Percentiles rank a stretch among this genome's conserved stretches.
Evolutionary conservation across 108 stramenopile species (phyloP).

Genomic region (Nitzschia sp.): DNA sequence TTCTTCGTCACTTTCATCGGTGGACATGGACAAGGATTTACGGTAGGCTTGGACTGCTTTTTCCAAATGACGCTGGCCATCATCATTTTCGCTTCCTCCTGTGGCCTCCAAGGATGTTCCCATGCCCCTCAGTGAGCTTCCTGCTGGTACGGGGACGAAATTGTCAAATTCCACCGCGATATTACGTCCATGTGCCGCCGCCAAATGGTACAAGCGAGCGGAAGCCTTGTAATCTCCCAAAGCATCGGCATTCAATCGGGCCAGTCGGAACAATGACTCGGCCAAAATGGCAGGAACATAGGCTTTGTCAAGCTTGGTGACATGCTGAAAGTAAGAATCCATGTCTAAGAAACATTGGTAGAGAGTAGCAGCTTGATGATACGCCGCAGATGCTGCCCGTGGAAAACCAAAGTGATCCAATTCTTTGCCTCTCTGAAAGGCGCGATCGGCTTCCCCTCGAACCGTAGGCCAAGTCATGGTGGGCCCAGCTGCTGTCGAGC

Average conservation of each 20-base stretch:
- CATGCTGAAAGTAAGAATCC: slow-evolving; percentile 59
- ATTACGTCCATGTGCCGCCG: too few relatives aligned
- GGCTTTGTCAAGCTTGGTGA: slow-evolving; percentile 51
- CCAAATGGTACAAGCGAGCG: slow-evolving; percentile 60
- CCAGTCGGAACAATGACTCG: slow-evolving; percentile 70
- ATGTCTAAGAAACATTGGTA: slow-evolving; percentile 80
- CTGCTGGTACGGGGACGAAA: too few relatives aligned
- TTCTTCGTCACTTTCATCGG: not conserved
- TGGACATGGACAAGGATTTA: slow-evolving; percentile 37
- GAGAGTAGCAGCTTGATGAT: slow-evolving; percentile 84
- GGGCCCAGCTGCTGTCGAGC: too few relatives aligned
- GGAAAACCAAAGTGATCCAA: slow-evolving; percentile 72
- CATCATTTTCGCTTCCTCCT: slow-evolving; percentile 39
- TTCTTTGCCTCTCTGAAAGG: slow-evolving; percentile 61
- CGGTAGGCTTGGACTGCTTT: slow-evolving; percentile 68
- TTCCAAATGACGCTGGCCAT: slow-evolving; percentile 42
- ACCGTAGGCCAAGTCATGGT: slow-evolving; percentile 28
- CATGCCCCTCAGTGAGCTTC: slow-evolving; percentile 34
- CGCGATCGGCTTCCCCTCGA: slow-evolving; percentile 76
- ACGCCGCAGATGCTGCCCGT: slow-evolving; percentile 61
- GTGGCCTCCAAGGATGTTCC: slow-evolving; percentile 67
- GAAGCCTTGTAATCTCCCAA: slow-evolving; percentile 78
- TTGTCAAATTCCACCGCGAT: slow-evolving; percentile 24
- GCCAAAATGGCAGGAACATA: slow-evolving; percentile 54
- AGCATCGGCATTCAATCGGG: slow-evolving; percentile 70